Evolutionary conservation across 1,284 basidiomycete species (phyloP).

Genomic region (Boletus semigastroideus): DNA sequence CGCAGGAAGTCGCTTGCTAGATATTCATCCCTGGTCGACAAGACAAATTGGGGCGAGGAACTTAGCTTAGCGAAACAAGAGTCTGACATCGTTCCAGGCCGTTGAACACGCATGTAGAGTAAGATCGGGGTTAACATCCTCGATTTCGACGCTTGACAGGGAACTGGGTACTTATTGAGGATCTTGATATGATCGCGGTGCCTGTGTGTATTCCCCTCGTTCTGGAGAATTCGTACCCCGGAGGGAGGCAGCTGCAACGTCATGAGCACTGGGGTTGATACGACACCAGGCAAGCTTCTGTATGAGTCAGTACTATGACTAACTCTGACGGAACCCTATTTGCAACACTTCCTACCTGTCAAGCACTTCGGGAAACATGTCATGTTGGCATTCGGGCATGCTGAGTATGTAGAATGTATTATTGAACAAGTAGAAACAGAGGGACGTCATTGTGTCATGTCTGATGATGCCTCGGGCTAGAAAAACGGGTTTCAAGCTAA

Average conservation of each 20-base stretch:
- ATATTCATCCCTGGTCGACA: conserved; percentile 21
- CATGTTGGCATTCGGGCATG: conserved; percentile 9
- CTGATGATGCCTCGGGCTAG: conserved; percentile 5
- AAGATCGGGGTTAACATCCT: conserved; percentile 15
- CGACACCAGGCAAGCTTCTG: conserved; percentile 1
- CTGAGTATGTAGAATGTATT: conserved; percentile 5
- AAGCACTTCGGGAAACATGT: conserved; percentile 7
- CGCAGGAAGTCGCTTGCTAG: conserved; percentile 26
- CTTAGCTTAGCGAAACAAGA: conserved; percentile 22
- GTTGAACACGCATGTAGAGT: conserved; percentile 11
- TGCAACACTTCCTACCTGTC: conserved; percentile 7
- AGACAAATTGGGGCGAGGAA: conserved; percentile 28
- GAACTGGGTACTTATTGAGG: background rate
- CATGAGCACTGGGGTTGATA: conserved; percentile 20
- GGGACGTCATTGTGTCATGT: conserved; percentile 21
- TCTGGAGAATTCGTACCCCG: conserved; percentile 19
- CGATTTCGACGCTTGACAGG: conserved; percentile 2
- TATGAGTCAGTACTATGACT: conserved; percentile 16
- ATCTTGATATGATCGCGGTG: conserved; percentile 12
- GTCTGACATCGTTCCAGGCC: conserved; percentile 34
- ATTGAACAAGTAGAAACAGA: conserved; percentile 5
- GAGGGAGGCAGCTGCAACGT: conserved; percentile 13
- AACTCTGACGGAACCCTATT: conserved; percentile 12
- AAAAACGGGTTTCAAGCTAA: conserved; percentile 16
- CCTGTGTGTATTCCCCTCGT: conserved; percentile 16